These are phyloP conservation scores for Saturnispora halmiae DNA, from an alignment of 805 yeast genomes.

Conservation along the genomic window DNA sequence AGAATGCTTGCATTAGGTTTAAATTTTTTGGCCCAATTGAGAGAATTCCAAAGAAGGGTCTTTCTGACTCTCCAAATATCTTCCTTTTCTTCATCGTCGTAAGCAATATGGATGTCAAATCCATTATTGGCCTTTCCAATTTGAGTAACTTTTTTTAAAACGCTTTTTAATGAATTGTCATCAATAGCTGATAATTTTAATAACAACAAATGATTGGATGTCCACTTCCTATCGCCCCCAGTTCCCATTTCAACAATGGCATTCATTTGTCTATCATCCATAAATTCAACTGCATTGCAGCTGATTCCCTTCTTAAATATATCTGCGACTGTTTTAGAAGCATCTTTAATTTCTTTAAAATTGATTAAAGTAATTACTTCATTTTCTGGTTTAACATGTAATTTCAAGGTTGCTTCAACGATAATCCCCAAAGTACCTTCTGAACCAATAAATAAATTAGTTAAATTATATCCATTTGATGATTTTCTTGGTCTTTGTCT, in stretches of 20 bases:
- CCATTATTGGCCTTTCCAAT: constrained; percentile 49
- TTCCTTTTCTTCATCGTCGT: constrained; percentile 49
- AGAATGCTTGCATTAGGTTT: constrained; percentile 41
- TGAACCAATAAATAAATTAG: constrained; percentile 64
- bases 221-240: constrained; percentile 25
- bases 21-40: constrained; percentile 52
- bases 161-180: constrained; percentile 31
- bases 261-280: constrained; percentile 65
- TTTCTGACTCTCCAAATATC: constrained; percentile 74
- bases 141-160: constrained; percentile 36
- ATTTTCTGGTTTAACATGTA: constrained; percentile 53
- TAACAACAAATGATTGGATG: constrained; percentile 34
- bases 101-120: constrained; percentile 52
- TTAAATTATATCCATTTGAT: constrained; percentile 71
- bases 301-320: constrained; percentile 54
- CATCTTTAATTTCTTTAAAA: constrained; percentile 59
- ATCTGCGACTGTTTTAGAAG: constrained; percentile 59
- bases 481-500: constrained; percentile 67
- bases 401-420: constrained; percentile 65
- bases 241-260: constrained; percentile 46
- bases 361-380: constrained; percentile 64
- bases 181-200: constrained; percentile 54
- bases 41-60: constrained; percentile 54
- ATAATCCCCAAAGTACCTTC: constrained; percentile 77
- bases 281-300: constrained; percentile 65